Conservation (phyloP, 2,329 filamentous ascomycete genomes). For the Colletotrichum sp. region DNA sequence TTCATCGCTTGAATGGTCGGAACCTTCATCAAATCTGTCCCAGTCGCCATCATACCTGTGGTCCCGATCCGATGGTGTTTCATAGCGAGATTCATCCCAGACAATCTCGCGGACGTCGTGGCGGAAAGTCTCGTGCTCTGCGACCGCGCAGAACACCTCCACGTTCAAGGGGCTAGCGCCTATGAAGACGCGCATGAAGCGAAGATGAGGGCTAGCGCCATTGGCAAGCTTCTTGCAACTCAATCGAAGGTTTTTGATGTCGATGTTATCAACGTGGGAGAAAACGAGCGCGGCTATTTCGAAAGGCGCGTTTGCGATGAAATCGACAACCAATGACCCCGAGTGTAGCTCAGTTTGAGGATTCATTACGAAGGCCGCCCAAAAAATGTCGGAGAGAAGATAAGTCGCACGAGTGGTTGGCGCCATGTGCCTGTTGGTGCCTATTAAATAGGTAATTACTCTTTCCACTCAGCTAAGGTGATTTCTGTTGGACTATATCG, state of each 20-base stretch:
- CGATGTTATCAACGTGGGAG: not conserved
- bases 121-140: constrained; percentile 37
- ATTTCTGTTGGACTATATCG: not conserved
- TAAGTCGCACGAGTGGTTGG: fast-evolving
- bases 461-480: fast-evolving
- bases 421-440: not conserved
- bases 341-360: fast-evolving
- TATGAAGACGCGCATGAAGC: constrained; percentile 37
- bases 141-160: constrained; percentile 37
- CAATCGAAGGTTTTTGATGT: constrained; percentile 2
- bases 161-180: constrained; percentile 44
- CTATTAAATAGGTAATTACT: not conserved
- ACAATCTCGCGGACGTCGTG: constrained; percentile 40
- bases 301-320: not conserved
- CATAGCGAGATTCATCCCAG: constrained; percentile 36
- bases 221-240: not conserved
- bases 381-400: too few species aligned
- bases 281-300: not conserved
- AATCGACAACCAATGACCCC: not conserved
- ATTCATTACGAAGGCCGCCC: not conserved
- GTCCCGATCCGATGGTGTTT: not conserved
- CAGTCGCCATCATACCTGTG: not conserved
- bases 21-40: not conserved
- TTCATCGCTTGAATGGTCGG: not conserved
- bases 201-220: not conserved